These are phyloP conservation scores for Penicillium oxalicum DNA, from an alignment of 2,329 filamentous ascomycete genomes.

Conservation along the genomic window DNA sequence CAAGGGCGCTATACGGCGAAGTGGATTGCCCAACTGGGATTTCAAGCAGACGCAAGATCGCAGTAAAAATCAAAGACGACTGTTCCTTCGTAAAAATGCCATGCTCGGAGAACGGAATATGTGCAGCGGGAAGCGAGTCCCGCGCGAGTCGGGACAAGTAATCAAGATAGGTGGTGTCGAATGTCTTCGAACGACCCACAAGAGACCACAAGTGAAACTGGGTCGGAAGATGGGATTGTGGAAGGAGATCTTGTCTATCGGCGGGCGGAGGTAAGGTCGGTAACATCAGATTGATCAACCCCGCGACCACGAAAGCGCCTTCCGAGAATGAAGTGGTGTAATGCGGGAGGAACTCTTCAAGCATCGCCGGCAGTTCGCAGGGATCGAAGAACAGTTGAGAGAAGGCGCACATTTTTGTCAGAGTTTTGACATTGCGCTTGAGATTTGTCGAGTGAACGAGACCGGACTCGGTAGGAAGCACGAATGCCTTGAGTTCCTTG, in stretches of 20 bases:
- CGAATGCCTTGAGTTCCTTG: constrained; percentile 85
- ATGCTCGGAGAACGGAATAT: constrained; percentile 76
- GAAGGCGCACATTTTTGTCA: constrained; percentile 86
- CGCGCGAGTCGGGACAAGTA: constrained; percentile 80
- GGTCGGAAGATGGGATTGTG: constrained; percentile 82
- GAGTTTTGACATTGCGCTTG: constrained; percentile 62
- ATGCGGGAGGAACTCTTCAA: constrained; percentile 74
- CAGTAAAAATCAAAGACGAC: constrained; percentile 86
- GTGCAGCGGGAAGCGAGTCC: constrained; percentile 68
- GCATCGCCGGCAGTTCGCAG: constrained; percentile 70
- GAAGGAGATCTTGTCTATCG: constrained; percentile 68
- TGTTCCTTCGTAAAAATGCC: constrained; percentile 92
- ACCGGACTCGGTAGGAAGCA: constrained; percentile 74
- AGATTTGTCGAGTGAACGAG: constrained; percentile 56
- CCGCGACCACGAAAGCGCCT: constrained; percentile 87
- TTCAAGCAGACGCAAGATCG: constrained; percentile 79
- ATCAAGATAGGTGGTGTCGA: constrained; percentile 84
- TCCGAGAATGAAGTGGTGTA: constrained; percentile 92
- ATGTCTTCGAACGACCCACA: constrained; percentile 78
- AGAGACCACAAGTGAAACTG: constrained; percentile 97
- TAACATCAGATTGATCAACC: constrained; percentile 77
- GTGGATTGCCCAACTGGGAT: constrained; percentile 95
- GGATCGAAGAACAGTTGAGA: constrained; percentile 91
- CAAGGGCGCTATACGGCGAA: constrained; percentile 73
- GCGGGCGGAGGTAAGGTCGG: constrained; percentile 70